Percentiles rank a stretch among this genome's conserved stretches.
Evolutionary conservation across 2,329 filamentous ascomycete species (phyloP).

Genomic region (Monilinia aucupariae): DNA sequence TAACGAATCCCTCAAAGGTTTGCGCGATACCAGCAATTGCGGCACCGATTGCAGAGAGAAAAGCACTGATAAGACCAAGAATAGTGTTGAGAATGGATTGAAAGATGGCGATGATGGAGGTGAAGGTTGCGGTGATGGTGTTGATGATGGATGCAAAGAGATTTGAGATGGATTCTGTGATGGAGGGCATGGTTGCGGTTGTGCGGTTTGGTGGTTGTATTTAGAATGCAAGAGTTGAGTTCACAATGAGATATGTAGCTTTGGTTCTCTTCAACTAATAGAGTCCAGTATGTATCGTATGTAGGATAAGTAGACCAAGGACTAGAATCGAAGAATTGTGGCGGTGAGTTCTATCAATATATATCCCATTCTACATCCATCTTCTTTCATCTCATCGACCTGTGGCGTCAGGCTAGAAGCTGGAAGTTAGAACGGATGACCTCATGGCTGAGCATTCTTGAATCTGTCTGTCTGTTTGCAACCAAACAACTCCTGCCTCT

Average conservation of each 20-base stretch:
- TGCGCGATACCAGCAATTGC: conserved; percentile 28
- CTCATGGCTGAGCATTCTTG: not conserved
- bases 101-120: conserved; percentile 31
- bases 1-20: conserved; percentile 31
- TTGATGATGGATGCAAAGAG: conserved; percentile 31
- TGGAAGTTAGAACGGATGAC: not conserved
- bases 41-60: conserved; percentile 25
- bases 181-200: conserved; percentile 29
- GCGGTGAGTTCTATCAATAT: conserved; percentile 3
- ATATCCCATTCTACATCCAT: not conserved
- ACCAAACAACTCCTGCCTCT: not conserved
- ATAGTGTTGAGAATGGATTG: conserved; percentile 29
- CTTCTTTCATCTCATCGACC: not conserved
- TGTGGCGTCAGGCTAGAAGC: conserved; percentile 2
- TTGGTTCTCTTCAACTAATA: too few relatives aligned
- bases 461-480: too few relatives aligned
- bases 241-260: not conserved
- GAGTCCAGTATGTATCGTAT: too few relatives aligned
- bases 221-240: not conserved
- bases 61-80: conserved; percentile 25
- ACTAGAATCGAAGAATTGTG: not conserved
- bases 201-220: not conserved
- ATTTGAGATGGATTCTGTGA: conserved; percentile 25
- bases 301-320: not conserved
- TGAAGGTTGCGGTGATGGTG: conserved; percentile 26